These are phyloP conservation scores for Fraxinus xanthoxyloides DNA, from an alignment of 305 asterid species.

Conservation along the genomic window DNA sequence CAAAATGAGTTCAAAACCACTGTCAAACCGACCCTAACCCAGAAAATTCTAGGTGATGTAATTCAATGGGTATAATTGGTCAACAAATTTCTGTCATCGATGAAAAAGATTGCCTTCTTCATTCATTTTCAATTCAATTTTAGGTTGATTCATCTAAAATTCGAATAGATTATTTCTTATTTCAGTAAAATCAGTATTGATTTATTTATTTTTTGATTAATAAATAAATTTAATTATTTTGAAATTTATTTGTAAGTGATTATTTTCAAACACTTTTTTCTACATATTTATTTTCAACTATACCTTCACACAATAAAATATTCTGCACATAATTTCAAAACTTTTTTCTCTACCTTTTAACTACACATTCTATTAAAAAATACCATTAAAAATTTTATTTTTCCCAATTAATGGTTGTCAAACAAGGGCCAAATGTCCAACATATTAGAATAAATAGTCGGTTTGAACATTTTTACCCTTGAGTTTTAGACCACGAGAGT, in stretches of 20 bases:
- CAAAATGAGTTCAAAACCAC: neutral
- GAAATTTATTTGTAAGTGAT: too few relatives aligned
- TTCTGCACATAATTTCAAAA: too few relatives aligned
- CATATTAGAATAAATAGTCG: neutral
- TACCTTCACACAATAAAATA: too few relatives aligned
- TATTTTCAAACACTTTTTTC: too few relatives aligned
- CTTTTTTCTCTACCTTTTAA: too few relatives aligned
- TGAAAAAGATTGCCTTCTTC: neutral
- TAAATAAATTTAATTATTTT: too few relatives aligned
- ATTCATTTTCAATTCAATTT: neutral
- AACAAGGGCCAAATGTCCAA: neutral
- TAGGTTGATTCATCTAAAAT: neutral
- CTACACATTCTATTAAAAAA: too few relatives aligned
- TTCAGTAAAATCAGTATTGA: neutral
- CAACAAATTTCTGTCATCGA: slow-evolving; percentile 13
- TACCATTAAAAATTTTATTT: too few relatives aligned
- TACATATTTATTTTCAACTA: too few relatives aligned
- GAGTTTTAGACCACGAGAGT: neutral
- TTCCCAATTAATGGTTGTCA: too few relatives aligned
- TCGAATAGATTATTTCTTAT: neutral
- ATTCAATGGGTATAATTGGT: slow-evolving; percentile 2
- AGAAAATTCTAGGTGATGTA: neutral
- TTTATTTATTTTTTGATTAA: too few relatives aligned
- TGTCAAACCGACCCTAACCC: neutral
- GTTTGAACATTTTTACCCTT: neutral